Evolutionary conservation across 306 rosid genomes (phyloP).

Genomic region (Fagus sylvatica): DNA sequence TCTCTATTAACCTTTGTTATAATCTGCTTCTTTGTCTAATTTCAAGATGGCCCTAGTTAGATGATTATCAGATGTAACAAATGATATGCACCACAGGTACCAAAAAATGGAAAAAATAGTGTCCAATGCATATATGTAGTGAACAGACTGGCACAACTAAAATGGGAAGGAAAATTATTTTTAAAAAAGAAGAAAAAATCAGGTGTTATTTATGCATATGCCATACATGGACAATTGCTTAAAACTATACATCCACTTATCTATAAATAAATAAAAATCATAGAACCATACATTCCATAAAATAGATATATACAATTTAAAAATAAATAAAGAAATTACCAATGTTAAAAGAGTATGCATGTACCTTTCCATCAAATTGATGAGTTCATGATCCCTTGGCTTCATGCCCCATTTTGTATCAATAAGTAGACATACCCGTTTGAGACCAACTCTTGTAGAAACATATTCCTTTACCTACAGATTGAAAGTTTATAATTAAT

Average conservation of each 20-base stretch:
- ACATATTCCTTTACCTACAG: slow-evolving; percentile 91
- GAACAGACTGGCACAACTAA: not conserved
- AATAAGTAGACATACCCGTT: slow-evolving; percentile 79
- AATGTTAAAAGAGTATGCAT: not conserved
- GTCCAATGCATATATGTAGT: not conserved
- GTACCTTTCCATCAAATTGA: slow-evolving; percentile 93
- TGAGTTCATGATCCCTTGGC: slow-evolving; percentile 88
- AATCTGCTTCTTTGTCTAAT: not conserved
- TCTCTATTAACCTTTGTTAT: not conserved
- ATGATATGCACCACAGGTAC: not conserved
- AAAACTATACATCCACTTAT: not conserved
- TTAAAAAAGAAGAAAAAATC: no score
- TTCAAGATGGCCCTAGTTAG: not conserved
- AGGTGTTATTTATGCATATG: not conserved
- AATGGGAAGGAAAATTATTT: not conserved
- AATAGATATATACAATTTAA: not conserved
- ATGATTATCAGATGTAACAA: not conserved
- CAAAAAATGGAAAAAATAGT: not conserved
- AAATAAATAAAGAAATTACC: slow-evolving; percentile 8
- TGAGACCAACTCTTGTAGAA: slow-evolving; percentile 79
- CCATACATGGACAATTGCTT: not conserved
- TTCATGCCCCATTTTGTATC: slow-evolving; percentile 99
- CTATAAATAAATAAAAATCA: no score
- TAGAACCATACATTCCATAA: not conserved
- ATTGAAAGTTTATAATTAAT: slow-evolving; percentile 18